Conservation (phyloP, 2,329 filamentous ascomycete species). For the Fusarium verrucosum region DNA sequence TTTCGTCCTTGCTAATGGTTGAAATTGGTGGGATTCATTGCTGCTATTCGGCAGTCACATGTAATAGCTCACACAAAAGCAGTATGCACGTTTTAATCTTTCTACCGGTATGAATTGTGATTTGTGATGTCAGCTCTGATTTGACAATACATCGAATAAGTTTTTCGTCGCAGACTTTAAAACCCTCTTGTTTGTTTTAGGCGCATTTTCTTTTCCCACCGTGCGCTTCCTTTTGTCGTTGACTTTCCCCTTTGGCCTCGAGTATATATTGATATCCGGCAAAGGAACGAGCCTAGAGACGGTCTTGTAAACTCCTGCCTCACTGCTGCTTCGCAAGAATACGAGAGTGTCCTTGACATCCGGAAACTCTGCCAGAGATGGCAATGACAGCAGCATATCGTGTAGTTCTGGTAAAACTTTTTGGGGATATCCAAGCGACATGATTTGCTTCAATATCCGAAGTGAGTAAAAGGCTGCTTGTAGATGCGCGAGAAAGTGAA, state of each 20-base stretch:
- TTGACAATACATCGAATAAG: conserved; percentile 40
- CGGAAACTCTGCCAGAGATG: conserved; percentile 42
- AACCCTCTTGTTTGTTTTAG: neutral
- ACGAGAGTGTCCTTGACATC: conserved; percentile 26
- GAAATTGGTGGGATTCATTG: neutral
- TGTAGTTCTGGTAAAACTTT: conserved; percentile 27
- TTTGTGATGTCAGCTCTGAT: conserved; percentile 11
- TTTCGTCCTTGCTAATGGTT: neutral
- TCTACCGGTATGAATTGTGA: neutral
- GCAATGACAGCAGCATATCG: conserved; percentile 39
- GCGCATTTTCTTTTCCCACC: conserved; percentile 2
- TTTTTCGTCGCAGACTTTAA: conserved; percentile 29
- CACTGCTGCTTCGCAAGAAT: conserved; percentile 30
- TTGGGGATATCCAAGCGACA: conserved; percentile 31
- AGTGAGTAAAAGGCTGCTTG: conserved; percentile 71
- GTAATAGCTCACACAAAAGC: neutral
- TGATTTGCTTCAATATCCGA: conserved; percentile 56
- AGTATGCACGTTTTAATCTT: neutral
- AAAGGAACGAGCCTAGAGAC: conserved; percentile 37
- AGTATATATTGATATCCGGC: neutral
- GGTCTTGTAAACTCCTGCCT: conserved; percentile 11
- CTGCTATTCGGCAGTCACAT: neutral
- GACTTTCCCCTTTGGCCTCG: neutral
- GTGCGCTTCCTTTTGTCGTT: conserved; percentile 27
- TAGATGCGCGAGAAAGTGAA: conserved; percentile 70